Base-by-base conservation (phyloP, 176 grass and related monocot genomes). In the Oryza punctata region DNA sequence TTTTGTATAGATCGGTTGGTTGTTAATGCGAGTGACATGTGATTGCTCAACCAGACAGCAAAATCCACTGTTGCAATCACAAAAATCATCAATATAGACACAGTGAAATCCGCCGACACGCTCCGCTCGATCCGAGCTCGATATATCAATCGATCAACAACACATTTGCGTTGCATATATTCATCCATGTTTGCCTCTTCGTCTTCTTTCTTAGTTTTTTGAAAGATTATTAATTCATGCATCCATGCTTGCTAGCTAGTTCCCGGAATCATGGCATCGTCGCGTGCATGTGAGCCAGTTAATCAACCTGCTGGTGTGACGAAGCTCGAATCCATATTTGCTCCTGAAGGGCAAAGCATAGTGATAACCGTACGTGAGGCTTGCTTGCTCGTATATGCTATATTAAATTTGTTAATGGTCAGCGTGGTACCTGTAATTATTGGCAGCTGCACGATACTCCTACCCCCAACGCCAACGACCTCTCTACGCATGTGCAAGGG, bases 401-500 rank as follows among this genome's bases (percentile, higher is more conserved):
- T 24, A 61, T 10, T 61, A 23, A 40, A 14, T 85, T 54, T 73
- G 41, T 43, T 33, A 16, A 54, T 73, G 68, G 76, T 32, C 57
- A 40, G 41, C 70, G 26, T 26, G 5, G 28, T 3, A 61, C 21
- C 57, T n/a, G 24, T 15, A 65, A 57, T 85, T 28, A 21, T 81
- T 81, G 23, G 3, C 30, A 77, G 71, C 41, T 43, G 71, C 49
- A 85, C 54, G 78, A 77, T 64, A n/a, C 82, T 77, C 57, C 68
- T 67, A 37, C 21, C 54, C 27, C 71, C 73, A 85, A 67, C 40
- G 40, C 7, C 37, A 38, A 38, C 83, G 50, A 73, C 78, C 67
- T 60, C 32, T 81, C 52, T 18, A 44, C n/a, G 23, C 83, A 82
- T 90, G 88, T 82, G 83, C 73, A 68, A 68, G 18, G 18, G n/a